Evolutionary conservation across 768 basidiomycete genomes (phyloP).

Genomic region (Tricholoma sp.): DNA sequence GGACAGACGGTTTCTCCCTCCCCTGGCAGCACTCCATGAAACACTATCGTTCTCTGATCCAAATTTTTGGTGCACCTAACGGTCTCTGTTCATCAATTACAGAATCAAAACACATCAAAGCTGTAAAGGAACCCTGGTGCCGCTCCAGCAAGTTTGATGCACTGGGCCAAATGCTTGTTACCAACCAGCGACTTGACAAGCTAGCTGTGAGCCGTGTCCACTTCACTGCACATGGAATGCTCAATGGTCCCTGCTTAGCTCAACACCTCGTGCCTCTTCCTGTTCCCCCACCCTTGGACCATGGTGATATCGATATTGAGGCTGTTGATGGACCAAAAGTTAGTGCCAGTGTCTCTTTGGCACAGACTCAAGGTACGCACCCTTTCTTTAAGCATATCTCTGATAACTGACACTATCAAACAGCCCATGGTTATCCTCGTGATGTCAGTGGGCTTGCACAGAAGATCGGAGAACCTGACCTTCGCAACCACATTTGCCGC

Average conservation of each 20-base stretch:
- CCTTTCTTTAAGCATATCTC: not conserved
- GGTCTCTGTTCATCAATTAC: no score
- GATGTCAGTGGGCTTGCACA: not conserved
- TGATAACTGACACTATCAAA: not conserved
- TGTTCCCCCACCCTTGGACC: not conserved
- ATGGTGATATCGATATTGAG: not conserved
- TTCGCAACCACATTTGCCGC: conserved; percentile 8
- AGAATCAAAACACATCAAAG: no score
- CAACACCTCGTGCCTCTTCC: not conserved
- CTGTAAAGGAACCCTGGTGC: conserved; percentile 17
- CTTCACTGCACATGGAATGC: conserved; percentile 3
- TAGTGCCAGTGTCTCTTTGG: not conserved
- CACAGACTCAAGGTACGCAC: not conserved
- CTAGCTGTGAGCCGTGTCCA: conserved; percentile 5
- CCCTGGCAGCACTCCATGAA: conserved; percentile 18
- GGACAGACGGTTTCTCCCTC: conserved; percentile 11
- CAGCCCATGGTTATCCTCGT: not conserved
- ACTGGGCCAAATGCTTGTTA: conserved; percentile 17
- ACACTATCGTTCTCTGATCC: conserved; percentile 11
- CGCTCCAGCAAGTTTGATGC: conserved; percentile 14
- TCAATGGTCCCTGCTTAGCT: not conserved
- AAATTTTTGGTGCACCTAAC: conserved; percentile 13
- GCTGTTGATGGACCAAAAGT: not conserved
- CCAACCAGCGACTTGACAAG: no score
- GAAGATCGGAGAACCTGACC: conserved; percentile 3